Evolutionary conservation across 2,329 filamentous ascomycete genomes (phyloP).

Genomic region (Elsinoe perseae): DNA sequence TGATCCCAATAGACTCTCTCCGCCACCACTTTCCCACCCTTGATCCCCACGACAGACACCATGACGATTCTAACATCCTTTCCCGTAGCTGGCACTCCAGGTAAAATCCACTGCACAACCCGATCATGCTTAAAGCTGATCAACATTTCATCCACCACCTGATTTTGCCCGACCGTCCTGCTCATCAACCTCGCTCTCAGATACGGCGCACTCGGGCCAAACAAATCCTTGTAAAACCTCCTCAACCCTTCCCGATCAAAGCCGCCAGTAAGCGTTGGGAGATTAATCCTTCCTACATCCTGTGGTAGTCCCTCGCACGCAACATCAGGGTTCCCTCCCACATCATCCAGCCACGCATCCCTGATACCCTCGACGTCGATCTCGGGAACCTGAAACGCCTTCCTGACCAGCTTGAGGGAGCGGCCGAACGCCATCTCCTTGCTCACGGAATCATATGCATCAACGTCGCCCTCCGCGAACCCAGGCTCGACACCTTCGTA

Average conservation of each 20-base stretch:
- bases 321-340: neutral
- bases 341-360: slow-evolving; percentile 28
- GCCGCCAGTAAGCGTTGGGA: slow-evolving; percentile 41
- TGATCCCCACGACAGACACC: slow-evolving; percentile 49
- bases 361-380: slow-evolving; percentile 39
- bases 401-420: slow-evolving; percentile 51
- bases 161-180: slow-evolving; percentile 50
- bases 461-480: slow-evolving; percentile 63
- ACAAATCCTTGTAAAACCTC: slow-evolving; percentile 51
- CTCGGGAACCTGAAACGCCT: slow-evolving; percentile 48
- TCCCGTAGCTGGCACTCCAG: slow-evolving; percentile 49
- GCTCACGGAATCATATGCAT: slow-evolving; percentile 57
- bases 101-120: slow-evolving; percentile 52
- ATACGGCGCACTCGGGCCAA: slow-evolving; percentile 45
- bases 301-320: neutral
- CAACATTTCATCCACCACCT: slow-evolving; percentile 55
- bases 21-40: slow-evolving; percentile 46
- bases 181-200: slow-evolving; percentile 49
- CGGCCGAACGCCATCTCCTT: slow-evolving; percentile 63
- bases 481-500: slow-evolving; percentile 53
- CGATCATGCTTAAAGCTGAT: slow-evolving; percentile 50
- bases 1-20: slow-evolving; percentile 59
- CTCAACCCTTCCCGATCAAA: slow-evolving; percentile 36
- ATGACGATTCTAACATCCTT: slow-evolving; percentile 49
- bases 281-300: slow-evolving; percentile 27